phyloP scores from a whole-genome alignment of 2,329 filamentous ascomycete species.

The Xylaria sp. region DNA sequence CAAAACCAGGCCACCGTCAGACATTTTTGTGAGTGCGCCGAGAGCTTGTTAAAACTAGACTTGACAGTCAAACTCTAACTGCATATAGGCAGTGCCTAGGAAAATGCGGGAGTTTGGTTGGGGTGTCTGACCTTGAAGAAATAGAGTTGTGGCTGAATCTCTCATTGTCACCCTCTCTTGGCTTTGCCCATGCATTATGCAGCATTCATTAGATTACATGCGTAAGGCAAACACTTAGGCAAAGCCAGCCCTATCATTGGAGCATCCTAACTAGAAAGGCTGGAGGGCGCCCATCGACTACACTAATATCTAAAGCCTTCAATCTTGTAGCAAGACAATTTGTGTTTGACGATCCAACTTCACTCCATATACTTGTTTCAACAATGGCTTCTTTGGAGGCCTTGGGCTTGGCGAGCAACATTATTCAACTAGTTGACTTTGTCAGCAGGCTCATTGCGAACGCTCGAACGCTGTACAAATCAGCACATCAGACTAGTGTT shows the following conservation, averaged over 20 bases:
- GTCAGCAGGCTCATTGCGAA: neutral
- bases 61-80: too few species aligned
- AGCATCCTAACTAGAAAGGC: neutral
- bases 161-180: neutral
- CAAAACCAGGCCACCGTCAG: too few species aligned
- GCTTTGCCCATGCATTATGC: neutral
- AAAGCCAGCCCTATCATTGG: neutral
- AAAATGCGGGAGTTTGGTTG: too few species aligned
- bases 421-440: conserved; percentile 14
- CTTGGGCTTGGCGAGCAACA: conserved; percentile 5
- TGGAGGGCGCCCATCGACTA: neutral
- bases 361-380: too few species aligned
- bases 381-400: conserved; percentile 1
- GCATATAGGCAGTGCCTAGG: too few species aligned
- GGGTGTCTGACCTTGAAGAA: too few species aligned
- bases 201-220: neutral
- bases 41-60: too few species aligned
- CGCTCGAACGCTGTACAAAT: neutral
- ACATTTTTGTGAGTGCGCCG: too few species aligned
- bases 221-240: neutral
- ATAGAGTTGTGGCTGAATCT: too few species aligned
- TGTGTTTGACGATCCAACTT: too few species aligned
- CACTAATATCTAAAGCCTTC: neutral
- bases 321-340: too few species aligned
- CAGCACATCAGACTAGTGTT: neutral